phyloP scores from a whole-genome alignment of 345 rosid species.

The Eucalyptus grandis region DNA sequence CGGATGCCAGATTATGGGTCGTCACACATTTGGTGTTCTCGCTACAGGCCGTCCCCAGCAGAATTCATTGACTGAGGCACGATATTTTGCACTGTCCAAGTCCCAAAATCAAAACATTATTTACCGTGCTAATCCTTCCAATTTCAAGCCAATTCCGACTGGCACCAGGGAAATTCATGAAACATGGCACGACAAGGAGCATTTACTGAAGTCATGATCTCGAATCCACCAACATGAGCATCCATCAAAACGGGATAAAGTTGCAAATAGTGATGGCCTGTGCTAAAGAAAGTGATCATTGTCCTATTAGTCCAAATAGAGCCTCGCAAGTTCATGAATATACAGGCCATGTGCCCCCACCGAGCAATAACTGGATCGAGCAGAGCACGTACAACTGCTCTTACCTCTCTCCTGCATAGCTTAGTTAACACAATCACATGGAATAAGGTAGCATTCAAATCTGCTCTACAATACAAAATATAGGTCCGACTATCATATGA shows the following conservation, averaged over 20 bases:
- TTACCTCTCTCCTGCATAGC: neutral
- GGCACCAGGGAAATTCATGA: neutral
- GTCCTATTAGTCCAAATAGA: neutral
- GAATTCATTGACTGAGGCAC: neutral
- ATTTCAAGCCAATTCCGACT: neutral
- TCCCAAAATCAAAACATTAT: neutral
- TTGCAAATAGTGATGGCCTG: neutral
- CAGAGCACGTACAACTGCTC: neutral
- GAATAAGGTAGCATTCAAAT: neutral
- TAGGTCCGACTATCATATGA: neutral
- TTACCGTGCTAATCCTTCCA: neutral
- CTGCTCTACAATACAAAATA: neutral
- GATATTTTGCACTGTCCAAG: neutral
- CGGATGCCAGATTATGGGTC: neutral
- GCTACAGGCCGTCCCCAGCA: neutral
- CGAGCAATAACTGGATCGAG: neutral
- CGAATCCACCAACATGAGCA: neutral
- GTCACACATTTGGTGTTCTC: neutral
- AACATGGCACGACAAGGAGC: neutral
- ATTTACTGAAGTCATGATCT: neutral
- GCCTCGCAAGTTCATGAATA: neutral
- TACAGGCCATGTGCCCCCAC: neutral
- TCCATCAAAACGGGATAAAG: neutral
- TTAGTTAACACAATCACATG: neutral
- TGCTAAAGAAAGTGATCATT: neutral